Evolutionary conservation across 495 filamentous ascomycete genomes (phyloP), one percentile per base, ranked within the genome.

Genomic region (Aspergillus nanangensis): DNA sequence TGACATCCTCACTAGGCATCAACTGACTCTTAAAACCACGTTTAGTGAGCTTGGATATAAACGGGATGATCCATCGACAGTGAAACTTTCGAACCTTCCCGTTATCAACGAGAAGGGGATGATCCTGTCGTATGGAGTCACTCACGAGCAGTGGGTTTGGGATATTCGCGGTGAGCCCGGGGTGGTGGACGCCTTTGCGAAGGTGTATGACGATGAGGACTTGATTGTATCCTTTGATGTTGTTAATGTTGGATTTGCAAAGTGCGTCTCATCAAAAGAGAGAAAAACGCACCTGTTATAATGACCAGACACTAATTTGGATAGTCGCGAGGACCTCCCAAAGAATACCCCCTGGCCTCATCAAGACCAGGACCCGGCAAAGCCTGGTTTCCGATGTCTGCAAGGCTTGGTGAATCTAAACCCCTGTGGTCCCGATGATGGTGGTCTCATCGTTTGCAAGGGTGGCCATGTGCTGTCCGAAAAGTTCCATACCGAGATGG

Each of bases 391-490:
- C 61, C 56, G 63, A 23, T 74, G 49, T 49, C 53, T 74, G 19
- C 72, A 76, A 46, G 72, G 70, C n/a, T 55, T 76, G 11, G 60
- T 74, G 1, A 76, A 75, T 51, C 57, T 72, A 1, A 45, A 57
- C 8, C 71, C 70, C 20, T 61, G 58, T 44, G 72, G 71, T 0
- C 63, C 69, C 14, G 52, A 69, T 4, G 72, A 76, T 41, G 69
- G 69, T 11, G 69, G 69, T 3, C 60, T 72, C 2, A 66, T 69
- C 27, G 58, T 69, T 13, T 70, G 62, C 45, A 49, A 51, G 8
- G 66, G 65, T 23, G 60, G 50, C 1, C 65, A 70, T 45, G 45
- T 58, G 2, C 22, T 70, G 7, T 63, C 55, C 13, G 57, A 65
- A 20, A 45, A 66, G 48, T 72, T 67, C 49, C 62, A 67, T 54